Percentiles rank a stretch among this genome's conserved stretches.
These are phyloP conservation scores for Wickerhamomyces canadensis DNA, from an alignment of 805 yeast species.

Conservation along the genomic window DNA sequence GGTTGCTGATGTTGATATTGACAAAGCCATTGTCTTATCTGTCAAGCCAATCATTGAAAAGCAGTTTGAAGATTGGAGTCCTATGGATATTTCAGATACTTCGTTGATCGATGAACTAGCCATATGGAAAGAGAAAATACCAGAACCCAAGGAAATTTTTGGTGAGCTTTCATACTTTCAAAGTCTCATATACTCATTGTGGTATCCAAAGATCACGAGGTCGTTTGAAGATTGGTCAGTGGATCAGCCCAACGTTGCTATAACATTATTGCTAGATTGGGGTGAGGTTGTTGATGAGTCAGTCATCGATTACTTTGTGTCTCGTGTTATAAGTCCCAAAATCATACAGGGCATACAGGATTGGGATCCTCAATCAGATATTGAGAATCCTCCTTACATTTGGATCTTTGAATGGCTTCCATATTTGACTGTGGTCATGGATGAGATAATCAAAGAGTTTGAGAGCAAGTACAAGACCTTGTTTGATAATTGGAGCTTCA, in stretches of 20 bases:
- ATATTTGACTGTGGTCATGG: slow-evolving; percentile 15
- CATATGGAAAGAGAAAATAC: slow-evolving; percentile 21
- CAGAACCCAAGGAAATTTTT: slow-evolving; percentile 2
- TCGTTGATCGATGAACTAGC: slow-evolving; percentile 25
- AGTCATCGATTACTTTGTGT: slow-evolving; percentile 25
- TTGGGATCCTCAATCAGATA: slow-evolving; percentile 27
- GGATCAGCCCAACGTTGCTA: slow-evolving; percentile 32
- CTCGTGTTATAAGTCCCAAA: slow-evolving; percentile 32
- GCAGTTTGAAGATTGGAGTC: slow-evolving; percentile 32
- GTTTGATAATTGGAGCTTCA: slow-evolving; percentile 16
- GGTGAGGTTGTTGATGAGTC: slow-evolving; percentile 27
- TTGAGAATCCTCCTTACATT: slow-evolving; percentile 13
- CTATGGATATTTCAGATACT: slow-evolving; percentile 27
- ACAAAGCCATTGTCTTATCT: slow-evolving; percentile 15
- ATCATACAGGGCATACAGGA: slow-evolving; percentile 27
- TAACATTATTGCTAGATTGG: slow-evolving; percentile 39
- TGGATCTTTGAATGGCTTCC: slow-evolving; percentile 38
- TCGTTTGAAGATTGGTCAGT: slow-evolving; percentile 34
- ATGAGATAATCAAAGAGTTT: slow-evolving; percentile 20
- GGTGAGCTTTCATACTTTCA: slow-evolving; percentile 27
- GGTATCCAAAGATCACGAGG: slow-evolving; percentile 30
- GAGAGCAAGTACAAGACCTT: slow-evolving; percentile 15
- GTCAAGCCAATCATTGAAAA: slow-evolving; percentile 17
- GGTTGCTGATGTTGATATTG: slow-evolving; percentile 5
- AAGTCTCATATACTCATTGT: slow-evolving; percentile 28